These are phyloP conservation scores for Lagenidium giganteum DNA, from an alignment of 352 stramenopile genomes.

Conservation along the genomic window DNA sequence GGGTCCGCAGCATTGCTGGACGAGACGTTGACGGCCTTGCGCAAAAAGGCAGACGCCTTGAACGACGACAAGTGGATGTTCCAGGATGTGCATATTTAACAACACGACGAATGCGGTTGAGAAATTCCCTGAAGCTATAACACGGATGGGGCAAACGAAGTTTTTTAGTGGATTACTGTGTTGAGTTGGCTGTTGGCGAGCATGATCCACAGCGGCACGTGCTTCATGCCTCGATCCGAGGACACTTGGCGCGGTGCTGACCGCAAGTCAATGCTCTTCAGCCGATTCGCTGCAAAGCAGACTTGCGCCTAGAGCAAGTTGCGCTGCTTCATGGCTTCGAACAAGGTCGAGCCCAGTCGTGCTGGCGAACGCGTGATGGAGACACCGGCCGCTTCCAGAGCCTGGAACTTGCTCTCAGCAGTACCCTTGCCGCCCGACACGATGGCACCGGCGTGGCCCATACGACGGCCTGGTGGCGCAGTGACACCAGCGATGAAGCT, in stretches of 20 bases:
- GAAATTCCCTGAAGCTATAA: no score
- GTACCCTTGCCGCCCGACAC: constrained; percentile 98
- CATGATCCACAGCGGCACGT: neutral
- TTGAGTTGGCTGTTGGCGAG: neutral
- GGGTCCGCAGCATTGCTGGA: constrained; percentile 33
- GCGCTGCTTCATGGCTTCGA: constrained; percentile 92
- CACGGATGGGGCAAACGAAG: no score
- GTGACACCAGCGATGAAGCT: constrained; percentile 99
- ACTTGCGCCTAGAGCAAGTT: constrained; percentile 16
- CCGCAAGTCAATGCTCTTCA: no score
- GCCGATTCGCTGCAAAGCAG: no score
- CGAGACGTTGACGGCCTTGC: constrained; percentile 47
- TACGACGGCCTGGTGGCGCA: constrained; percentile 96
- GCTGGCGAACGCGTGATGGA: constrained; percentile 95
- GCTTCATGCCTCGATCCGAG: neutral
- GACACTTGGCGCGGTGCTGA: no score
- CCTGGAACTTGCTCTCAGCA: constrained; percentile 96
- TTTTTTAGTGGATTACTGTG: no score
- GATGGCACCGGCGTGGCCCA: constrained; percentile 99
- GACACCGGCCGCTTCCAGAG: constrained; percentile 94
- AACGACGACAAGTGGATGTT: constrained; percentile 79
- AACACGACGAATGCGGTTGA: neutral
- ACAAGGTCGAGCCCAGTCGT: constrained; percentile 95
- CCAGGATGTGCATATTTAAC: constrained; percentile 51
- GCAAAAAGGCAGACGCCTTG: constrained; percentile 44